phyloP scores from a whole-genome alignment of 1,139 yeast genomes.

The Meyerozyma athensensis region DNA sequence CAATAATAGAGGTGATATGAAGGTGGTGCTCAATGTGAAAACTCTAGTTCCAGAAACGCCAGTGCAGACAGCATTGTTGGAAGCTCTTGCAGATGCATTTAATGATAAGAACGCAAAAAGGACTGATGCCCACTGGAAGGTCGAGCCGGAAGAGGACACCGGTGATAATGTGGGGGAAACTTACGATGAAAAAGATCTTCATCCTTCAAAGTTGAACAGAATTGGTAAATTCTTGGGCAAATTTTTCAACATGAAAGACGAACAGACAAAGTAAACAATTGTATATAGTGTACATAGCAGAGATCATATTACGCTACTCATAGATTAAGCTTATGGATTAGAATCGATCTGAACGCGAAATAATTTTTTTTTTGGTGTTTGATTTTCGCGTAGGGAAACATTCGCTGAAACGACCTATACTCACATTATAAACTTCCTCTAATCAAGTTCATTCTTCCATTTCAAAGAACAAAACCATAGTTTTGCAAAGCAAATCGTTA shows the following conservation, averaged over 20 bases:
- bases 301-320: neutral
- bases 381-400: neutral
- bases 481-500: no score
- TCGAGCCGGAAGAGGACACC: constrained; percentile 29
- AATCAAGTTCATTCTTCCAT: no score
- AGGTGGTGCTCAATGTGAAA: constrained; percentile 67
- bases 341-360: neutral
- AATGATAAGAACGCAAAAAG: constrained; percentile 77
- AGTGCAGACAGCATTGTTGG: constrained; percentile 88
- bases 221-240: constrained; percentile 61
- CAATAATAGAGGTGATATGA: constrained; percentile 73
- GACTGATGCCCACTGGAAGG: constrained; percentile 54
- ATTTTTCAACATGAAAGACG: constrained; percentile 53
- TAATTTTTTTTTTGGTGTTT: neutral
- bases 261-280: constrained; percentile 5
- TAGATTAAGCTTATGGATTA: neutral
- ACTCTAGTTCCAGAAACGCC: constrained; percentile 74
- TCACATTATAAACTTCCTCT: neutral
- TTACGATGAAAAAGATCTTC: constrained; percentile 39
- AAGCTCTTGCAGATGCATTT: constrained; percentile 88
- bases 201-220: constrained; percentile 54
- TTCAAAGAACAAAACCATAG: no score
- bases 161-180: constrained; percentile 16
- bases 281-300: constrained; percentile 6
- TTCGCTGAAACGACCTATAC: neutral